A percentile compares a stretch with the other conserved stretches of the same genome.
Conservation (phyloP, 1,284 basidiomycete species). For the Gomphus bonarii region DNA sequence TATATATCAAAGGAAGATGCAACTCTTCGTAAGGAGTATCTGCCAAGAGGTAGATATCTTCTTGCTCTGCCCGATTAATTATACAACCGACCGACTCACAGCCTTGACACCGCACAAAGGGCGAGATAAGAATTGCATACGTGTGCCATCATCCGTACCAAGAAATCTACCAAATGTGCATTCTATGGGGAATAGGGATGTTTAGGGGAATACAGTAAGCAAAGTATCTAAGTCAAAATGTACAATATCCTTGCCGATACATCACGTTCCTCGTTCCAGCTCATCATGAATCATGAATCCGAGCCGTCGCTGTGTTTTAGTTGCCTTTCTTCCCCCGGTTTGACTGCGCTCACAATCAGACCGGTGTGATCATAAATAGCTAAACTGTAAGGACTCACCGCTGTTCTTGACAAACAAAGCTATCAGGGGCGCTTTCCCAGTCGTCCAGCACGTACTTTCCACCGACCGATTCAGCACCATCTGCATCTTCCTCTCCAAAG, state of each 20-base stretch:
- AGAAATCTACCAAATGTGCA: background rate
- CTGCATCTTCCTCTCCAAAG: conserved; percentile 56
- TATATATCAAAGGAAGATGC: no score
- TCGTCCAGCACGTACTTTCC: conserved; percentile 82
- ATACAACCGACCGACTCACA: no score
- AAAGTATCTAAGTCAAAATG: background rate
- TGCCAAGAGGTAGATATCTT: no score
- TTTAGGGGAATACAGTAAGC: background rate
- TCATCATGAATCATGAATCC: conserved; percentile 79
- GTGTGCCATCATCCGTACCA: background rate
- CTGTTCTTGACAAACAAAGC: conserved; percentile 95
- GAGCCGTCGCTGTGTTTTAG: conserved; percentile 81
- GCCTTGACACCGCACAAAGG: no score
- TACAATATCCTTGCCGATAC: background rate
- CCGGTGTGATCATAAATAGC: background rate
- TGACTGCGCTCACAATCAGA: conserved; percentile 35
- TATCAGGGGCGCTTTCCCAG: conserved; percentile 90
- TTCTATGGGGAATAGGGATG: background rate
- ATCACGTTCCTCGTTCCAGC: conserved; percentile 25
- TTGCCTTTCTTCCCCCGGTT: conserved; percentile 83
- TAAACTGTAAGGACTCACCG: conserved; percentile 31
- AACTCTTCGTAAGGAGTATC: no score
- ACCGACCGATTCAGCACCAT: conserved; percentile 38
- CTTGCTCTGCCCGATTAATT: no score
- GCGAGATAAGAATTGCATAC: background rate